Conservation (phyloP, 2,329 filamentous ascomycete species). For the Beauveria pseudobassiana region DNA sequence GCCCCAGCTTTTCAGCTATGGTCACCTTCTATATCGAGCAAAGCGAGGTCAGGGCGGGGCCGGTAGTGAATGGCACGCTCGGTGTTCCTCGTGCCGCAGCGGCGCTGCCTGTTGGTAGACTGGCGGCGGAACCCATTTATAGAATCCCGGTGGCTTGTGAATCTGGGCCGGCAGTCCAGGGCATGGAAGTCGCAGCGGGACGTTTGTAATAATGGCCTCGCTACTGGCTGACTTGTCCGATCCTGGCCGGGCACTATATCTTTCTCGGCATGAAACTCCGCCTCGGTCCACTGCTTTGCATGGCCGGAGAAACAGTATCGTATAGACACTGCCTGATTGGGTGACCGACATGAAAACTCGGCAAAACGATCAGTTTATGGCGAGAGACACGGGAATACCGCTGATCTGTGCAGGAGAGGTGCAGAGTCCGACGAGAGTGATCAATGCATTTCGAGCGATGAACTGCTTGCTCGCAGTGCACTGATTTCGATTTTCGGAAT, state of each 20-base stretch:
- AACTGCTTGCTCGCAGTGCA: not conserved
- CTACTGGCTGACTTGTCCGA: not conserved
- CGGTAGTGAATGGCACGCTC: not conserved
- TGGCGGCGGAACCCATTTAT: not conserved
- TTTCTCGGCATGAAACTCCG: not conserved
- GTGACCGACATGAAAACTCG: not conserved
- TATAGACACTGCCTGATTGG: not conserved
- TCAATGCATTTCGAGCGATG: not conserved
- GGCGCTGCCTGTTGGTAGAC: constrained; percentile 1
- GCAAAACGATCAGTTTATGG: not conserved
- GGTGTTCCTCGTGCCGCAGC: not conserved
- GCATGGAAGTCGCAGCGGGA: not conserved
- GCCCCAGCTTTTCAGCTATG: not conserved
- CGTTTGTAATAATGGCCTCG: not conserved
- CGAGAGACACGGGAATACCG: not conserved
- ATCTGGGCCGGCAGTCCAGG: not conserved
- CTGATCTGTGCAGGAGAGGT: not conserved
- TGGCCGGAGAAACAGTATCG: not conserved
- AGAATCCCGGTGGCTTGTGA: not conserved
- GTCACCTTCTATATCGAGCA: constrained; percentile 1
- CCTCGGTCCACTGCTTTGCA: not conserved
- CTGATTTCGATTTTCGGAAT: not conserved
- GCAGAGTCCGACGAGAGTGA: not conserved
- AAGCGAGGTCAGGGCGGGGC: not conserved
- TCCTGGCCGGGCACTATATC: not conserved